phyloP scores from a whole-genome alignment of 1,139 yeast species.

The Kodamaea plutei region DNA sequence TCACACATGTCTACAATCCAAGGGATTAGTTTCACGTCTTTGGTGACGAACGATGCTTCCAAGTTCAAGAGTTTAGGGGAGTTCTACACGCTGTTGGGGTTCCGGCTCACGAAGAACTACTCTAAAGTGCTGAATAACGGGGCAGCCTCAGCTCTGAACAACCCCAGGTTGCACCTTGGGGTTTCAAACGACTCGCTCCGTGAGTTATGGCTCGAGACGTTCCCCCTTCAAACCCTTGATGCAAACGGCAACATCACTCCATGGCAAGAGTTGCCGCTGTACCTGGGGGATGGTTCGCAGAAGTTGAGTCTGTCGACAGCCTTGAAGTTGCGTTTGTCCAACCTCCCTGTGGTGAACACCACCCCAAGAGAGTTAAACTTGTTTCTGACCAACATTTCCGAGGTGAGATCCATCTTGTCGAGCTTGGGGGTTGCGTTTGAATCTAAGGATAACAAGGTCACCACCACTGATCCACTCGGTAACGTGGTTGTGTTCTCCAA shows the following conservation, averaged over 20 bases:
- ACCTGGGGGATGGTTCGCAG: constrained; percentile 46
- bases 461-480: constrained; percentile 53
- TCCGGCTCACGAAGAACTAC: constrained; percentile 52
- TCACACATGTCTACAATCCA: constrained; percentile 1
- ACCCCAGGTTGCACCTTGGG: constrained; percentile 40
- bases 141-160: constrained; percentile 28
- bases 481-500: constrained; percentile 46
- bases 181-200: constrained; percentile 59
- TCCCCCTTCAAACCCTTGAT: constrained; percentile 54
- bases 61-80: constrained; percentile 42
- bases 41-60: constrained; percentile 51
- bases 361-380: constrained; percentile 40
- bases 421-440: constrained; percentile 15
- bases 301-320: constrained; percentile 30
- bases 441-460: constrained; percentile 11
- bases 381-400: constrained; percentile 47
- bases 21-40: constrained; percentile 43
- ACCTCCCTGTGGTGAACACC: constrained; percentile 29
- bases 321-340: constrained; percentile 55
- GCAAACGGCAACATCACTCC: constrained; percentile 49
- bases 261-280: constrained; percentile 52
- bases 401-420: constrained; percentile 33
- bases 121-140: constrained; percentile 45
- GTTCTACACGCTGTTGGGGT: constrained; percentile 58
- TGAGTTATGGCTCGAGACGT: constrained; percentile 70